Percentiles rank a stretch among this genome's conserved stretches.
phyloP scores from a whole-genome alignment of 2,329 filamentous ascomycete genomes.

The Pezicula rhizophila region DNA sequence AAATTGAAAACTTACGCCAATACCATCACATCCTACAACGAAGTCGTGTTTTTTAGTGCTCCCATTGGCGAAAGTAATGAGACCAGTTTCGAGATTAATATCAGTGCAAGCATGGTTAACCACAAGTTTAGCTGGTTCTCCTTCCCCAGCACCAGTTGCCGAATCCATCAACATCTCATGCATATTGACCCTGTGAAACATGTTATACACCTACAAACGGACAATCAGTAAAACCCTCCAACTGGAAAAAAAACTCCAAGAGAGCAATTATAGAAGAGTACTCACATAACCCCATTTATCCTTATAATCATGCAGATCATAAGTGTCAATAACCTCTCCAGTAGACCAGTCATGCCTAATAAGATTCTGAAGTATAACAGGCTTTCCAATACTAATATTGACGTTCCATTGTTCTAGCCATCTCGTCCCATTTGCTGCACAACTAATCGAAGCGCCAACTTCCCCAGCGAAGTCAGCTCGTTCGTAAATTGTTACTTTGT shows the following conservation, averaged over 20 bases:
- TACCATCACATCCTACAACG: slow-evolving; percentile 44
- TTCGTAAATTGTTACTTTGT: slow-evolving; percentile 58
- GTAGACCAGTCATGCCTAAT: slow-evolving; percentile 68
- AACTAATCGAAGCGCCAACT: slow-evolving; percentile 61
- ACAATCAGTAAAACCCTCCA: too few relatives aligned
- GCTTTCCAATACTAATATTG: slow-evolving; percentile 57
- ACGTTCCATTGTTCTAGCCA: slow-evolving; percentile 66
- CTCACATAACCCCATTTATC: slow-evolving; percentile 52
- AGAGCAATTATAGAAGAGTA: neutral
- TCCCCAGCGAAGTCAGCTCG: slow-evolving; percentile 61
- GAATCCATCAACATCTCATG: slow-evolving; percentile 59
- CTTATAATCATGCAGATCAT: slow-evolving; percentile 59
- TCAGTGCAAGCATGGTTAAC: slow-evolving; percentile 39
- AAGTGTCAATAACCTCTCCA: slow-evolving; percentile 58
- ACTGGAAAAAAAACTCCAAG: too few relatives aligned
- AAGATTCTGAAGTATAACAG: slow-evolving; percentile 58
- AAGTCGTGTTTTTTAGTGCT: slow-evolving; percentile 27
- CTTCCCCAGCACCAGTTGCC: slow-evolving; percentile 42
- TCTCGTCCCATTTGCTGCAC: slow-evolving; percentile 63
- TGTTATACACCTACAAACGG: slow-evolving; percentile 31
- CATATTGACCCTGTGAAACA: slow-evolving; percentile 65
- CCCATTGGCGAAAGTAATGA: slow-evolving; percentile 34
- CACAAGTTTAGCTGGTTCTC: slow-evolving; percentile 46
- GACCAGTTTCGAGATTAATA: slow-evolving; percentile 44
- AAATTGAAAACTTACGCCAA: slow-evolving; percentile 46